Conservation (phyloP, 2,329 filamentous ascomycete species). For the Akanthomyces uredinophilus region DNA sequence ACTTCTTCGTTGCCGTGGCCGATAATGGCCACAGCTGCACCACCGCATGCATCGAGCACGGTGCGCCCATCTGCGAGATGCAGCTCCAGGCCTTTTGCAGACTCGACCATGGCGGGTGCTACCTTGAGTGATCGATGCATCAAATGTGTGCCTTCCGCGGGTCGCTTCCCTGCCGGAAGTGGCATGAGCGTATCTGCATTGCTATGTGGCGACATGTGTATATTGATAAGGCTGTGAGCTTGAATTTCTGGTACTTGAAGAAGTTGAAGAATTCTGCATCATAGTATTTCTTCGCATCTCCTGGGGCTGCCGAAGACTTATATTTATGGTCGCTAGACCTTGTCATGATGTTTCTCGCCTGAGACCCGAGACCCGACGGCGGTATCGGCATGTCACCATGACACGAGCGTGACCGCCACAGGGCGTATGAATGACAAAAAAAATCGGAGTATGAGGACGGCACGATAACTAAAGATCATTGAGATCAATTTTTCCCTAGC, state of each 20-base stretch:
- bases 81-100: slow-evolving; percentile 36
- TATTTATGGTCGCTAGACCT: not conserved
- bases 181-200: slow-evolving; percentile 12
- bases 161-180: not conserved
- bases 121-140: slow-evolving; percentile 31
- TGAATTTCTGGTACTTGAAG: not conserved
- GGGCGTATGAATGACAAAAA: slow-evolving; percentile 4
- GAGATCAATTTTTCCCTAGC: not conserved
- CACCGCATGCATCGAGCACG: slow-evolving; percentile 33
- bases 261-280: not conserved
- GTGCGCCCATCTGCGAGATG: slow-evolving; percentile 28
- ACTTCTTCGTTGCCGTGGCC: slow-evolving; percentile 57
- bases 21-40: slow-evolving; percentile 52
- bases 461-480: too few species aligned
- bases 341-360: not conserved
- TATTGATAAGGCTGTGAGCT: not conserved
- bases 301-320: not conserved
- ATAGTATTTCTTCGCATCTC: not conserved
- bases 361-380: slow-evolving; percentile 11
- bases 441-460: not conserved
- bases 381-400: not conserved
- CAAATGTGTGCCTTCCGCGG: slow-evolving; percentile 18
- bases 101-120: slow-evolving; percentile 32
- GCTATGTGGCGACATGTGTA: slow-evolving; percentile 18
- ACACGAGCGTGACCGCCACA: not conserved